These are phyloP conservation scores for Dactylonectria estremocensis DNA, from an alignment of 2,329 filamentous ascomycete genomes.

Conservation along the genomic window DNA sequence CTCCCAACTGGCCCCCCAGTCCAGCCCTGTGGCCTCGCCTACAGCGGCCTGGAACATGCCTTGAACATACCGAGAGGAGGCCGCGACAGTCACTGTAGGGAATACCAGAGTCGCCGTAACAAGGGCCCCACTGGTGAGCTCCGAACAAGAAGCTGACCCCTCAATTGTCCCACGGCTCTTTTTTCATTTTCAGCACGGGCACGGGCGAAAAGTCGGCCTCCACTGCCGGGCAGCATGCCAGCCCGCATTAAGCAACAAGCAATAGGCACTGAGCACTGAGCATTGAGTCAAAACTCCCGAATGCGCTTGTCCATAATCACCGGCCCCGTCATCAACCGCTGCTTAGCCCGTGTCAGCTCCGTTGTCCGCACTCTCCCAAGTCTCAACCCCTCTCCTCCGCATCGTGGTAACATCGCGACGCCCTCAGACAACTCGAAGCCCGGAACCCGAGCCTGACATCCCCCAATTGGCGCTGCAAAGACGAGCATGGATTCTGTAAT, in stretches of 20 bases:
- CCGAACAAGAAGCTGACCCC: slow-evolving; percentile 4
- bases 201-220: slow-evolving; percentile 32
- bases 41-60: slow-evolving; percentile 1
- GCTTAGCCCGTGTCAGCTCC: slow-evolving; percentile 6
- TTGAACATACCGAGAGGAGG: not conserved
- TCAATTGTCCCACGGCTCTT: slow-evolving; percentile 26
- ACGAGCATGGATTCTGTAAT: slow-evolving; percentile 87
- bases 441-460: not conserved
- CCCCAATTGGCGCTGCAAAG: slow-evolving; percentile 24
- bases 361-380: not conserved
- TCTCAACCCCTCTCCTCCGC: not conserved
- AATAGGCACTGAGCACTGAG: slow-evolving; percentile 8
- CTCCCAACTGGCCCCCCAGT: not conserved
- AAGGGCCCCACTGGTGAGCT: not conserved
- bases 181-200: slow-evolving; percentile 17
- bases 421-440: not conserved
- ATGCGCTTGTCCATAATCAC: slow-evolving; percentile 21
- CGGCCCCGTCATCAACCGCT: not conserved
- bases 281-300: slow-evolving; percentile 15
- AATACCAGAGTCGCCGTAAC: no score
- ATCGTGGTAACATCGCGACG: slow-evolving; percentile 1
- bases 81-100: not conserved
- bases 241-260: slow-evolving; percentile 10
- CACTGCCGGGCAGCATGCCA: slow-evolving; percentile 31
- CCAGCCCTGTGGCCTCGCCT: not conserved